Conservation (phyloP, 306 rosid species). For the Cercis canadensis region DNA sequence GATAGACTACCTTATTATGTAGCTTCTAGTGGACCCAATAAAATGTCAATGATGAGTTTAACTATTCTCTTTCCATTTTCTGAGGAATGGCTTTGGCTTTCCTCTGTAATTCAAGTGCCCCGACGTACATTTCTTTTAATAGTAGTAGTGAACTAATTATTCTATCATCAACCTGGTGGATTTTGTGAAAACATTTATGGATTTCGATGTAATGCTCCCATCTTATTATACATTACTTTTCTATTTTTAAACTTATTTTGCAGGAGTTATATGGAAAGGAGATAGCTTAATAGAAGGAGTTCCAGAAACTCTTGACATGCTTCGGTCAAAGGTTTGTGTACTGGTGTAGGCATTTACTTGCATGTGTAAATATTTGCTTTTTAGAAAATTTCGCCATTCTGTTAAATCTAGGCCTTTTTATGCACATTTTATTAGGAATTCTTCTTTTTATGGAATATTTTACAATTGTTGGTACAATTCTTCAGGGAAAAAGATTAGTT, state of each 20-base stretch:
- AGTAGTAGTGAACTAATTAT: not conserved
- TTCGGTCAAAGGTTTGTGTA: constrained; percentile 82
- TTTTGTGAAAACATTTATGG: not conserved
- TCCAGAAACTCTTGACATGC: constrained; percentile 93
- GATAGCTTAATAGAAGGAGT: constrained; percentile 94
- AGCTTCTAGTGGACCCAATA: too few species aligned
- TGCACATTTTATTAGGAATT: not conserved
- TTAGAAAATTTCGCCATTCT: not conserved
- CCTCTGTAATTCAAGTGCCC: too few species aligned
- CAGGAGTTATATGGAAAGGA: constrained; percentile 99
- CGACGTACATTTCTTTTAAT: not conserved
- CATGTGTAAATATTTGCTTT: constrained; percentile 20
- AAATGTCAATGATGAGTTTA: too few species aligned
- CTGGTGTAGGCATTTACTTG: constrained; percentile 27
- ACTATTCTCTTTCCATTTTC: too few species aligned
- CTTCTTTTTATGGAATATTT: not conserved
- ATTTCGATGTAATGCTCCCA: constrained; percentile 8
- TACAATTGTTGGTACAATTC: constrained; percentile 24
- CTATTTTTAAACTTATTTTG: constrained; percentile 26
- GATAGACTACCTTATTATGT: too few species aligned
- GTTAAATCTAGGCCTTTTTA: not conserved
- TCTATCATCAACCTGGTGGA: not conserved
- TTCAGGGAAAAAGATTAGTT: constrained; percentile 92
- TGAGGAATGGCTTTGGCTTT: too few species aligned
- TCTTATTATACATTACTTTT: constrained; percentile 4